phyloP scores from a whole-genome alignment of 1,139 yeast genomes.

The Blastobotrys petasosporus region DNA sequence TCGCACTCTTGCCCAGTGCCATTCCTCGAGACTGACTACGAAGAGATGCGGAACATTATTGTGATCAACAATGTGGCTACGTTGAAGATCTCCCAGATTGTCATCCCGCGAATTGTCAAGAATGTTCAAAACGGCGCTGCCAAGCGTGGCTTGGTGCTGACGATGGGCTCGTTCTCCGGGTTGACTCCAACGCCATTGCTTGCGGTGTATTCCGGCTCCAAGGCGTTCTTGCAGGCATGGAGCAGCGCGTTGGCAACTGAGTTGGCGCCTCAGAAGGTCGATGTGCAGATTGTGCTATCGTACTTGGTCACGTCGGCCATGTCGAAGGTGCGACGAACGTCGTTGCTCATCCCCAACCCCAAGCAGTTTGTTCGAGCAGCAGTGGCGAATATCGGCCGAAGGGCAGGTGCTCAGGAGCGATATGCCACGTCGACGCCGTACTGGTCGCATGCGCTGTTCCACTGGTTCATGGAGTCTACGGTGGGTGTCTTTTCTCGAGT shows the following conservation, averaged over 20 bases:
- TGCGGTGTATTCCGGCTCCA: slow-evolving; percentile 94
- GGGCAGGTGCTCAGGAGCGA: slow-evolving; percentile 90
- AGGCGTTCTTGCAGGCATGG: slow-evolving; percentile 93
- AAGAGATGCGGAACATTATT: slow-evolving; percentile 72
- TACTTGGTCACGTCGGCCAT: slow-evolving; percentile 91
- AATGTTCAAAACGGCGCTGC: slow-evolving; percentile 37
- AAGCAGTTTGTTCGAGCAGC: slow-evolving; percentile 67
- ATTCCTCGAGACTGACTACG: slow-evolving; percentile 67
- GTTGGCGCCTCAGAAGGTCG: slow-evolving; percentile 59
- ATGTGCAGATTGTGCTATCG: slow-evolving; percentile 82
- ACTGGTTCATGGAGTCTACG: slow-evolving; percentile 69
- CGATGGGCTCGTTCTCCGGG: slow-evolving; percentile 98
- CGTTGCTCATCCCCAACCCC: slow-evolving; percentile 76
- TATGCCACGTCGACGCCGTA: slow-evolving; percentile 84
- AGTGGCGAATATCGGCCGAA: slow-evolving; percentile 65
- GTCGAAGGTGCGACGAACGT: slow-evolving; percentile 84
- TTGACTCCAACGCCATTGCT: slow-evolving; percentile 85
- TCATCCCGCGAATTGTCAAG: slow-evolving; percentile 61
- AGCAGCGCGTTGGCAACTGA: slow-evolving; percentile 87
- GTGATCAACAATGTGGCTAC: slow-evolving; percentile 85
- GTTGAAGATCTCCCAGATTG: slow-evolving; percentile 69
- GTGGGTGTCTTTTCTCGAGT: slow-evolving; percentile 74
- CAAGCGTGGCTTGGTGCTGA: slow-evolving; percentile 63
- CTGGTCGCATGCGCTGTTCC: slow-evolving; percentile 93
- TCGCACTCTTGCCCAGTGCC: slow-evolving; percentile 95